Evolutionary conservation across 495 filamentous ascomycete species (phyloP).

Genomic region (Podospora bellae-mahoneyi): DNA sequence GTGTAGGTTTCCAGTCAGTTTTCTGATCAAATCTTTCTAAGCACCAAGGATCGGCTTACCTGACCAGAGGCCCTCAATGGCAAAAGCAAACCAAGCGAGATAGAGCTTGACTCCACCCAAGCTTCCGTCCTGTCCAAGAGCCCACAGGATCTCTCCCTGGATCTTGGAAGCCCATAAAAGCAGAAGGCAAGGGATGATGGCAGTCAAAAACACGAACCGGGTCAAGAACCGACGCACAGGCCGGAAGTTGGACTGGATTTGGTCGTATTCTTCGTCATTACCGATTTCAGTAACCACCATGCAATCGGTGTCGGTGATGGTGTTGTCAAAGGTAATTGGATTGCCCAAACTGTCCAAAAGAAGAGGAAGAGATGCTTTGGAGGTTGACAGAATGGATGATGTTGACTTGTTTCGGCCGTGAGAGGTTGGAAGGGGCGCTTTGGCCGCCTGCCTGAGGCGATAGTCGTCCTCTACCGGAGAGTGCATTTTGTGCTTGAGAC

Average conservation of each 20-base stretch:
- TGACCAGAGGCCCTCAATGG: not conserved
- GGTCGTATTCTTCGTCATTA: not conserved
- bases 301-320: constrained; percentile 10
- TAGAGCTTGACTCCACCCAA: not conserved
- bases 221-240: not conserved
- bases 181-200: not conserved
- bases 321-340: constrained; percentile 3
- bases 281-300: not conserved
- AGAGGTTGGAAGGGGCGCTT: not conserved
- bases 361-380: not conserved
- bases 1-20: not conserved
- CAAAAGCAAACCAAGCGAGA: not conserved
- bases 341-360: not conserved
- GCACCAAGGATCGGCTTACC: not conserved
- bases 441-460: not conserved
- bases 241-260: not conserved
- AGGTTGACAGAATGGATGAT: not conserved
- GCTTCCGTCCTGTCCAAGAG: not conserved
- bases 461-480: not conserved
- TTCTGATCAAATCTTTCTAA: not conserved
- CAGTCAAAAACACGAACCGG: not conserved
- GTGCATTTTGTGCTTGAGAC: not conserved
- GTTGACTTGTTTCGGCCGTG: not conserved
- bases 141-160: not conserved
- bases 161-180: not conserved